Evolutionary conservation across 192 early-diverging fungal genomes (phyloP), one percentile per base, ranked within the genome.

Genomic region (Backusella tuberculispora): DNA sequence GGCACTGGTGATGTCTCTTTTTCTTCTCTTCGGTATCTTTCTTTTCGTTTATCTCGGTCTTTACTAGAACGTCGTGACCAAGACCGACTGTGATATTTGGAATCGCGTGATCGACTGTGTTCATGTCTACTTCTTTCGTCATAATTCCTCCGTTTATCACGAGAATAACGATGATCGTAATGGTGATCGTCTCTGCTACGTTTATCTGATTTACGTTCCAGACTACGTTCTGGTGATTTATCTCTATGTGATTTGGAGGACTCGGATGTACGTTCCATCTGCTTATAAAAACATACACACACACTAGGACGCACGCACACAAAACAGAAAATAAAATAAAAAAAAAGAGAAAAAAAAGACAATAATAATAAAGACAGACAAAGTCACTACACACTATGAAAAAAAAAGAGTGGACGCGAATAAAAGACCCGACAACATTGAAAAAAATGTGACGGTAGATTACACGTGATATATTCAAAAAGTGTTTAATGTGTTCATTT

Each of bases 141-240:
- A 14, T 63, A 42, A 64, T 73, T 43, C 43, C 72, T 69, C 45
- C 68, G 56, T 45, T 73, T 50, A 43, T 73, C 56, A 46, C 60
- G 72, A 41, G 48, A 50, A 63, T 63, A 41, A 48, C 43, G 60
- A 19, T 73, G 72, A 43, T 65, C 42, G 43, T 65, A 29, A 45
- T 73, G 38, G n/a, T 66, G 60, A 24, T 73, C 72, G 43, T 73
- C 72, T 64, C 72, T 63, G 44, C 63, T 73, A 46, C 72, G 56
- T 47, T 73, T 73, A 40, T 73, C 72, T 56, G 47, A 44, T 19
- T 21, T 73, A 26, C 21, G 43, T 45, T 44, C 38, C 21, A 42
- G 41, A 38, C 71, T 53, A 72, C 63, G 56, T 42, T 73, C 72
- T 24, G 43, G 63, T 44, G 72, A 73, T 26, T 73, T 60, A 6